A percentile compares a stretch with the other conserved stretches of the same genome.
phyloP scores from a whole-genome alignment of 768 basidiomycete species.

The Tremella mesenterica region DNA sequence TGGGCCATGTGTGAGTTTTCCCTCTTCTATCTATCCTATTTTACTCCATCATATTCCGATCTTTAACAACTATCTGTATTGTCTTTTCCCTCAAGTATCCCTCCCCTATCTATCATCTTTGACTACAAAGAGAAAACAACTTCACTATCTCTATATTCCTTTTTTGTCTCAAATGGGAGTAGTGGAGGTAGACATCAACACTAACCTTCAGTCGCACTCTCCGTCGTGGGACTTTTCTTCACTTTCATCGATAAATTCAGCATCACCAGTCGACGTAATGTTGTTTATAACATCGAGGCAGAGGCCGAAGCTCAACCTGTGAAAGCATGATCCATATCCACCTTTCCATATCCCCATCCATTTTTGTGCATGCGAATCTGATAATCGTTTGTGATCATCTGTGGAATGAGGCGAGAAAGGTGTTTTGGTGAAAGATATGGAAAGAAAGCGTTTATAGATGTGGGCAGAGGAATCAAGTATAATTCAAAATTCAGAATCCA shows the following conservation, averaged over 20 bases:
- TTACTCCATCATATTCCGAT: neutral
- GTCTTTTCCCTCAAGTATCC: neutral
- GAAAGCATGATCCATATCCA: neutral
- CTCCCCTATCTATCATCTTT: slow-evolving; percentile 1
- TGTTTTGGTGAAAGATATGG: neutral
- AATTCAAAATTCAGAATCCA: too few relatives aligned
- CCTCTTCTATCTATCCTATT: neutral
- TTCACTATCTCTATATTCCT: neutral
- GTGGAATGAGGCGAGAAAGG: neutral
- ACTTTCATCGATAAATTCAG: slow-evolving; percentile 89
- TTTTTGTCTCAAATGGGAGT: neutral
- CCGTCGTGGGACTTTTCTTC: slow-evolving; percentile 85
- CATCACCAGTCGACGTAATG: slow-evolving; percentile 47
- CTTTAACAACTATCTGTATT: neutral
- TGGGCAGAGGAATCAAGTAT: too few relatives aligned
- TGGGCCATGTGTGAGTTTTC: slow-evolving; percentile 33
- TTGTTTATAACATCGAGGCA: slow-evolving; percentile 18
- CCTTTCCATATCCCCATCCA: neutral
- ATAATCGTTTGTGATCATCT: too few relatives aligned
- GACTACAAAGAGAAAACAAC: neutral
- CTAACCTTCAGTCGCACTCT: slow-evolving; percentile 51
- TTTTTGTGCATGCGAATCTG: neutral
- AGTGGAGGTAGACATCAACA: too few relatives aligned
- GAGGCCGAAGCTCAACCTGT: neutral
- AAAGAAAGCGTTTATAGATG: too few relatives aligned